Conservation (phyloP, 148 eudicot species). For the Rhododendron griersonianum region DNA sequence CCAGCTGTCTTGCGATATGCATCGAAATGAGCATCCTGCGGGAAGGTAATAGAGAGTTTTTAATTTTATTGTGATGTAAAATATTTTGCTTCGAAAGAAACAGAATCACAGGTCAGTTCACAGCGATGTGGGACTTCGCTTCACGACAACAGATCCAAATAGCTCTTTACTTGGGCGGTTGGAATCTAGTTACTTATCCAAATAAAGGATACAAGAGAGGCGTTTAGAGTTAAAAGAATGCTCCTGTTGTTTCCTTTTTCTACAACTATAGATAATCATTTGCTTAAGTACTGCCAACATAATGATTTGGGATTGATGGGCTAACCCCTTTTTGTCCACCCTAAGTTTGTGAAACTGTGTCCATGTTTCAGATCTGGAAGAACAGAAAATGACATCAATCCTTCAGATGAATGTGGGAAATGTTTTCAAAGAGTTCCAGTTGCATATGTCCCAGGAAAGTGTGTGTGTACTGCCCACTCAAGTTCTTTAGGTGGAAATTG, state of each 20-base stretch:
- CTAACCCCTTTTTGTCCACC: background rate
- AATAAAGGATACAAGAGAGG: background rate
- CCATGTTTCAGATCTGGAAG: constrained; percentile 22
- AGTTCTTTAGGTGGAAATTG: constrained; percentile 15
- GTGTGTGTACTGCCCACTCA: constrained; percentile 22
- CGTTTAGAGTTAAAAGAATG: background rate
- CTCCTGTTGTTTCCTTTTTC: background rate
- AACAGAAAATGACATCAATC: constrained; percentile 24
- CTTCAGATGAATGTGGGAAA: constrained; percentile 18
- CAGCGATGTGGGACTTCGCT: background rate
- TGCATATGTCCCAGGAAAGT: constrained; percentile 21
- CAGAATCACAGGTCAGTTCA: background rate
- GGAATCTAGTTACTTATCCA: too few species aligned
- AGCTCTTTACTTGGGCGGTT: too few species aligned
- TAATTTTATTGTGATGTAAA: background rate
- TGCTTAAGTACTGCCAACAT: background rate
- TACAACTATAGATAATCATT: background rate
- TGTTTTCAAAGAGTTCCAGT: constrained; percentile 28
- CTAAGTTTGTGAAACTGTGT: background rate
- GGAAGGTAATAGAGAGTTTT: constrained; percentile 25
- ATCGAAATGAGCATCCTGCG: constrained; percentile 18
- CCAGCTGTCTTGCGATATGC: constrained; percentile 19
- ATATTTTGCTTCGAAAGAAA: background rate
- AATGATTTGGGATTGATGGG: background rate
- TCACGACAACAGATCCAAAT: too few species aligned